Evolutionary conservation across 1,284 basidiomycete species (phyloP).

Genomic region (Malassezia obtusa): DNA sequence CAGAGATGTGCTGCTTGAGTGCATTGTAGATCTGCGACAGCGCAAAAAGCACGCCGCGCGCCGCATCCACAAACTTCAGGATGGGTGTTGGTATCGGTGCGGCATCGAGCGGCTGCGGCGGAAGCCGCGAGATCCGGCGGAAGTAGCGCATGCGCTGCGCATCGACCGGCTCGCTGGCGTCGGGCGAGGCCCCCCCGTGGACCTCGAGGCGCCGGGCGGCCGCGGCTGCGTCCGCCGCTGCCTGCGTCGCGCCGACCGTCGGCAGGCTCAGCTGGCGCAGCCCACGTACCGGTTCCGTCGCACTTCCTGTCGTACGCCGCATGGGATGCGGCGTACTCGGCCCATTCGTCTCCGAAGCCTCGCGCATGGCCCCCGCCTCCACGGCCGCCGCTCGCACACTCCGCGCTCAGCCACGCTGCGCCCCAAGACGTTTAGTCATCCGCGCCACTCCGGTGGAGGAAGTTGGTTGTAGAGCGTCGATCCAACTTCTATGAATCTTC

Average conservation of each 20-base stretch:
- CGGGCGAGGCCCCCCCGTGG: conserved; percentile 24
- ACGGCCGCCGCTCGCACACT: neutral
- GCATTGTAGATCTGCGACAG: conserved; percentile 84
- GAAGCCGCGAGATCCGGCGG: conserved; percentile 66
- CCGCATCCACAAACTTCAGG: conserved; percentile 68
- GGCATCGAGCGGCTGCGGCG: conserved; percentile 56
- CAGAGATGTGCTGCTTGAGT: conserved; percentile 75
- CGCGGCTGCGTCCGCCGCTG: conserved; percentile 33
- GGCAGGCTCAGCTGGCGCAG: conserved; percentile 34
- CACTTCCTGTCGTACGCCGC: neutral
- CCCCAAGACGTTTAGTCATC: neutral
- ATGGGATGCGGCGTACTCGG: neutral
- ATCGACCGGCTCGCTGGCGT: conserved; percentile 55
- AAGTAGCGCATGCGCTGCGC: conserved; percentile 77
- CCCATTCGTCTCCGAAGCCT: neutral
- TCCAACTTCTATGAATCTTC: neutral
- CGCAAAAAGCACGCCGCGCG: conserved; percentile 83
- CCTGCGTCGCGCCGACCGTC: conserved; percentile 32
- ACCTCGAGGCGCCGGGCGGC: conserved; percentile 17
- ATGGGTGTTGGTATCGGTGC: conserved; percentile 66
- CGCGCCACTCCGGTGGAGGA: neutral
- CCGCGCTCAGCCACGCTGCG: neutral
- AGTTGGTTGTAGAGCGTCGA: neutral
- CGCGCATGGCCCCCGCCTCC: neutral
- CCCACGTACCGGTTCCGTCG: conserved; percentile 12